phyloP scores from a whole-genome alignment of 108 stramenopile genomes.

The Skeletonema grethae region DNA sequence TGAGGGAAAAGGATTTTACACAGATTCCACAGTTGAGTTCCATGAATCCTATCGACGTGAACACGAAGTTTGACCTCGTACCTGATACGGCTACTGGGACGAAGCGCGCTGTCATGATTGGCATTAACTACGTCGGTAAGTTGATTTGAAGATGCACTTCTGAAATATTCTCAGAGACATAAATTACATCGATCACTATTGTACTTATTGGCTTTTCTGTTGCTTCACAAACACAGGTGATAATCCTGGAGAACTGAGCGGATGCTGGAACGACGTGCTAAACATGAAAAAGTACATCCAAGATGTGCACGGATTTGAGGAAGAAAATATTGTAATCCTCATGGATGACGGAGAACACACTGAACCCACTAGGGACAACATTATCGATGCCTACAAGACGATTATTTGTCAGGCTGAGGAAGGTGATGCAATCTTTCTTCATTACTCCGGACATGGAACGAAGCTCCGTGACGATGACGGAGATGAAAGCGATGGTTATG shows the following conservation, averaged over 20 bases:
- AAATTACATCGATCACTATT: not conserved
- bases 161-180: constrained; percentile 1
- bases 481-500: constrained; percentile 62
- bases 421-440: constrained; percentile 73
- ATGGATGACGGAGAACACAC: constrained; percentile 83
- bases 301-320: constrained; percentile 81
- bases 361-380: constrained; percentile 66
- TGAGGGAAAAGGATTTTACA: constrained; percentile 19
- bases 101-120: constrained; percentile 74
- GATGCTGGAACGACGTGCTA: constrained; percentile 94
- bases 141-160: not conserved
- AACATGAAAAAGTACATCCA: constrained; percentile 91
- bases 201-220: not conserved
- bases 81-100: constrained; percentile 45
- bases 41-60: constrained; percentile 51
- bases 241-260: constrained; percentile 71
- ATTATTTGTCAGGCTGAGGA: constrained; percentile 47
- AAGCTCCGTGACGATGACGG: constrained; percentile 64
- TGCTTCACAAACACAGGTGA: constrained; percentile 8
- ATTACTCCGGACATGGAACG: constrained; percentile 82
- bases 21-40: constrained; percentile 74
- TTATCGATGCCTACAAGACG: constrained; percentile 71
- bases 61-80: constrained; percentile 42
- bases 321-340: constrained; percentile 72
- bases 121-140: constrained; percentile 91